Base-by-base conservation (phyloP, 768 basidiomycete genomes). In the Piloderma croceum region DNA sequence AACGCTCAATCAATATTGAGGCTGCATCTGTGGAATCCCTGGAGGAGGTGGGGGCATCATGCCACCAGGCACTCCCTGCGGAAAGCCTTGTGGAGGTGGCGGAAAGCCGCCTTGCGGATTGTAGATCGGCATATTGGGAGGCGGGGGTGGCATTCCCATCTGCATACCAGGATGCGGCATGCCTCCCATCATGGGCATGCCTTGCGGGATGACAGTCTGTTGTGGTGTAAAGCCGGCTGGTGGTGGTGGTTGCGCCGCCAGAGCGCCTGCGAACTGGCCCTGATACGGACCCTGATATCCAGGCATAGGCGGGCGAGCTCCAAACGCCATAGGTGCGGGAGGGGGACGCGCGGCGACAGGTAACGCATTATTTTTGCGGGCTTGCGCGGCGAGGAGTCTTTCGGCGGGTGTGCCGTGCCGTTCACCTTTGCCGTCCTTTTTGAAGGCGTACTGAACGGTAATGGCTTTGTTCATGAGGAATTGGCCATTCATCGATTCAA, bases 401-500 rank as follows among this genome's bases (percentile, higher is more conserved):
- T 99, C 96, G n/a, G 96, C 93, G 12, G 86, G 73, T 9, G 94
- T 96, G 21, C 96, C 96, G 55, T 98, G 96, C 4, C 96, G 79
- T 62, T 99, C 96, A 42, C 94, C 94, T 58, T 97, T 94, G 32
- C 90, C 92, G 56, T 98, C 96, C 67, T 98, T 98, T 68, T 99
- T 98, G 76, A 98, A 97, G 2, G 96, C 94, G 60, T 96, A 99
- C 59, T 97, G 92, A 9, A 96, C 92, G 13, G 85, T 81, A 57
- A 99, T 90, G 39, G 92, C 86, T 67, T 97, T 97, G 73, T 98
- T 97, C 85, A 93, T 93, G 34, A 98, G 73, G 77, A 90, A 97
- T 57, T 98, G 93, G 27, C 82, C 81, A 51, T 97, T 93, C 94
- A 98, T 97, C 7, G 90, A 79, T 61, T 97, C 96, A 42, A 94